phyloP scores from a whole-genome alignment of 768 basidiomycete species.

The Naganishia friedmannii region DNA sequence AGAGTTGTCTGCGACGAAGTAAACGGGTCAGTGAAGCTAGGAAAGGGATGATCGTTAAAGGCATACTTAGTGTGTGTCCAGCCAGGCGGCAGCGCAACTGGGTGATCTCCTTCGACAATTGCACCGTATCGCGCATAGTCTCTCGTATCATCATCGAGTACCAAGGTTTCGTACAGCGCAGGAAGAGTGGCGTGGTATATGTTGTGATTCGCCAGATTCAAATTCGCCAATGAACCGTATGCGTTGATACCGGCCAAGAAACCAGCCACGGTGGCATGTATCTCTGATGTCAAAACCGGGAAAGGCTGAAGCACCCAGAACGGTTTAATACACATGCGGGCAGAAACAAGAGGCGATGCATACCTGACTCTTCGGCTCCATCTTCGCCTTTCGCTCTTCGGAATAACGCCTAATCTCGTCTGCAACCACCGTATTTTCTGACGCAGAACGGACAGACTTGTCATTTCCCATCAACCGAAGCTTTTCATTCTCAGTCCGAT shows the following conservation, averaged over 20 bases:
- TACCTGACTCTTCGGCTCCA: not conserved
- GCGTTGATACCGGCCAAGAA: not conserved
- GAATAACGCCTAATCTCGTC: not conserved
- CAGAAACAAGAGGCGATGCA: not conserved
- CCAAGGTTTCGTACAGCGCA: constrained; percentile 1
- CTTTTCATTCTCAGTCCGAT: not conserved
- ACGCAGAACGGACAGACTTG: not conserved
- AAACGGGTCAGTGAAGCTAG: not conserved
- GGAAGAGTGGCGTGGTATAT: not conserved
- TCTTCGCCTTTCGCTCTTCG: not conserved
- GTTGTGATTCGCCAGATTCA: not conserved
- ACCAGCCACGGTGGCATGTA: not conserved
- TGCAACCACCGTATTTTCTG: not conserved
- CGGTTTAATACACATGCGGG: not conserved
- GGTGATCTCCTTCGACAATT: not conserved
- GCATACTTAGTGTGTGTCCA: not conserved
- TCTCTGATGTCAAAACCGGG: not conserved
- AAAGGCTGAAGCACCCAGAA: no score
- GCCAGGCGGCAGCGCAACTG: not conserved
- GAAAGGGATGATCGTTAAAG: not conserved
- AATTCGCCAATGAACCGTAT: not conserved
- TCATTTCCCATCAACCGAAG: not conserved
- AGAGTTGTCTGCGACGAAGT: not conserved
- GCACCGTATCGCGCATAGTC: not conserved
- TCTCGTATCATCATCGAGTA: constrained; percentile 4